Evolutionary conservation across 805 yeast genomes (phyloP).

Genomic region (Sungouiozyma ichnusensis): DNA sequence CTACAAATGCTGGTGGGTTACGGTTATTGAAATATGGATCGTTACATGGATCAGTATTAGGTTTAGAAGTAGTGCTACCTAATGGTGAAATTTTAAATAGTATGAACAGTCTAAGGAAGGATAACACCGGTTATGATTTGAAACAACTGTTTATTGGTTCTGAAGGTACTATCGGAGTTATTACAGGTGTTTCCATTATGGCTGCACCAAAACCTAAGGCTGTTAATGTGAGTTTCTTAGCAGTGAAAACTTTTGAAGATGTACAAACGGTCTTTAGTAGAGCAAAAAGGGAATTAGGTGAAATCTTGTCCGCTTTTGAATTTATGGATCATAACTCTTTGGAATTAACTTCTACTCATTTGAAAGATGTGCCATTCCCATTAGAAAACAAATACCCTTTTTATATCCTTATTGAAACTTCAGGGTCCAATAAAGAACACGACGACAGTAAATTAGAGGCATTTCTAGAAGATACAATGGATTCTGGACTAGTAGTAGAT

Average conservation of each 20-base stretch:
- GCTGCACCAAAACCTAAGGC: slow-evolving; percentile 85
- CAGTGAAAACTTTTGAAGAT: slow-evolving; percentile 68
- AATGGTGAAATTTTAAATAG: slow-evolving; percentile 76
- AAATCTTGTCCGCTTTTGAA: slow-evolving; percentile 85
- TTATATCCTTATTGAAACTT: slow-evolving; percentile 84
- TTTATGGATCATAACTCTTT: slow-evolving; percentile 78
- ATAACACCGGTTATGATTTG: slow-evolving; percentile 89
- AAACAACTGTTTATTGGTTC: slow-evolving; percentile 90
- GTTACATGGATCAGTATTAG: slow-evolving; percentile 83
- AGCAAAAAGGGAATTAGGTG: slow-evolving; percentile 71
- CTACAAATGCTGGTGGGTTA: slow-evolving; percentile 94
- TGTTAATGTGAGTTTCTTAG: slow-evolving; percentile 80
- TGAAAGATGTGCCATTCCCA: slow-evolving; percentile 55
- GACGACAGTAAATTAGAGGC: slow-evolving; percentile 82
- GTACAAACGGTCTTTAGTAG: slow-evolving; percentile 72
- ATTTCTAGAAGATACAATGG: slow-evolving; percentile 79
- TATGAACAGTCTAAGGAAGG: slow-evolving; percentile 80
- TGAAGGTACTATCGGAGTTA: slow-evolving; percentile 85
- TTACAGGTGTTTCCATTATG: slow-evolving; percentile 81
- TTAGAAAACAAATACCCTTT: slow-evolving; percentile 78
- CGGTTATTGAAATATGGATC: slow-evolving; percentile 83
- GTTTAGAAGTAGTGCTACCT: slow-evolving; percentile 86
- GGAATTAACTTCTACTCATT: slow-evolving; percentile 48
- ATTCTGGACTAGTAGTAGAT: slow-evolving; percentile 71
- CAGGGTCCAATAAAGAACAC: slow-evolving; percentile 91